Evolutionary conservation across 1,139 yeast species (phyloP).

Genomic region (Nakaseomyces uthaithaninus): DNA sequence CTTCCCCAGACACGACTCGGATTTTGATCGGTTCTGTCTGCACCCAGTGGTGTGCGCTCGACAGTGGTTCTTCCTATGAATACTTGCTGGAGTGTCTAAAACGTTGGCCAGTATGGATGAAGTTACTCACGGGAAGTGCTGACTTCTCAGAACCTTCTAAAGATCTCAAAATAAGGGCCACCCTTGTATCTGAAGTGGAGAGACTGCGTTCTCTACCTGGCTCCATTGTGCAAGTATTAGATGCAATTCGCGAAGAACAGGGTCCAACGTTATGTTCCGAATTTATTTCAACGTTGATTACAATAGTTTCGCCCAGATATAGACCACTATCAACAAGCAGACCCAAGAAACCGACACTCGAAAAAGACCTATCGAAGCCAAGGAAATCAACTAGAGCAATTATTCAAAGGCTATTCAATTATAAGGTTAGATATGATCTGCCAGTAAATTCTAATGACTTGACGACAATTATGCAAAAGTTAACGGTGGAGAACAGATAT

Average conservation of each 20-base stretch:
- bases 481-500: conserved; percentile 16
- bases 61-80: not conserved
- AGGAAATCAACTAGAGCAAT: conserved; percentile 23
- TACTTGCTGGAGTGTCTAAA: conserved; percentile 1
- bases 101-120: conserved; percentile 23
- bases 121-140: conserved; percentile 22
- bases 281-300: conserved; percentile 10
- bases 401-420: conserved; percentile 21
- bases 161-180: not conserved
- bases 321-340: no score
- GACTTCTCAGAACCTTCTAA: conserved; percentile 15
- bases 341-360: no score
- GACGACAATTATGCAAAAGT: conserved; percentile 23
- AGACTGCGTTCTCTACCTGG: not conserved
- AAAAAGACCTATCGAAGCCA: no score
- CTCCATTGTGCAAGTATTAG: conserved; percentile 7
- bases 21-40: conserved; percentile 16
- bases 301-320: no score
- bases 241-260: conserved; percentile 14
- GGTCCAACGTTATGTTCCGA: conserved; percentile 7
- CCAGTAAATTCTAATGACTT: conserved; percentile 21
- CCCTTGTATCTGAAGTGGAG: not conserved
- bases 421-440: conserved; percentile 16
- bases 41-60: conserved; percentile 6
- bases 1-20: conserved; percentile 13